A percentile compares a stretch with the other conserved stretches of the same genome.
Evolutionary conservation across 345 rosid genomes (phyloP).

Genomic region (Mercurialis annua): DNA sequence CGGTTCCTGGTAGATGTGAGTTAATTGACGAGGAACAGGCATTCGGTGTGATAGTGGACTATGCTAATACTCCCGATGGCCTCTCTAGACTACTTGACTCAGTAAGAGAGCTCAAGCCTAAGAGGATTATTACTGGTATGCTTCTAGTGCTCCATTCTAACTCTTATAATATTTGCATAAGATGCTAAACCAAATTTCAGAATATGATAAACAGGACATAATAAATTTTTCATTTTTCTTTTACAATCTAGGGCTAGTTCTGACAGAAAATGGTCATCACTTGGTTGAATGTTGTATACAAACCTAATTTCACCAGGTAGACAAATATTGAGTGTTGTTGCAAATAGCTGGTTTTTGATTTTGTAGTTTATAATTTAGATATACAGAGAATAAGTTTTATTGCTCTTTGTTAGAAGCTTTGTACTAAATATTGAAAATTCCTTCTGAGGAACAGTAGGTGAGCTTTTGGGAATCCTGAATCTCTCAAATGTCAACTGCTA

Average conservation of each 20-base stretch:
- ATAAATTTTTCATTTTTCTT: not conserved
- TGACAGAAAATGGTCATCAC: not conserved
- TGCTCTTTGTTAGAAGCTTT: not conserved
- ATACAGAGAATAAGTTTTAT: not conserved
- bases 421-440: not conserved
- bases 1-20: slow-evolving; percentile 94
- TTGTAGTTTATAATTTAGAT: not conserved
- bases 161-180: not conserved
- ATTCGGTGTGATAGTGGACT: slow-evolving; percentile 87
- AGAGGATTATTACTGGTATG: slow-evolving; percentile 85
- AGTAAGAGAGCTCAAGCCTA: slow-evolving; percentile 76
- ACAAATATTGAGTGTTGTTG: slow-evolving; percentile 3
- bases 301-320: not conserved
- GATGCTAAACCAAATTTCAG: not conserved
- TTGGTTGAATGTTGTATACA: not conserved
- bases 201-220: not conserved
- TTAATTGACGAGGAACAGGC: slow-evolving; percentile 94
- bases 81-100: slow-evolving; percentile 86
- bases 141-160: slow-evolving; percentile 10
- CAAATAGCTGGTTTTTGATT: not conserved
- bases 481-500: not conserved
- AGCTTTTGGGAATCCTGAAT: not conserved
- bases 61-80: slow-evolving; percentile 77
- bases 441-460: not conserved
- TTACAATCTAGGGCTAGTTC: not conserved